A percentile compares a stretch with the other conserved stretches of the same genome.
phyloP scores from a whole-genome alignment of 2,329 filamentous ascomycete species.

The Aspergillus luchuensis region DNA sequence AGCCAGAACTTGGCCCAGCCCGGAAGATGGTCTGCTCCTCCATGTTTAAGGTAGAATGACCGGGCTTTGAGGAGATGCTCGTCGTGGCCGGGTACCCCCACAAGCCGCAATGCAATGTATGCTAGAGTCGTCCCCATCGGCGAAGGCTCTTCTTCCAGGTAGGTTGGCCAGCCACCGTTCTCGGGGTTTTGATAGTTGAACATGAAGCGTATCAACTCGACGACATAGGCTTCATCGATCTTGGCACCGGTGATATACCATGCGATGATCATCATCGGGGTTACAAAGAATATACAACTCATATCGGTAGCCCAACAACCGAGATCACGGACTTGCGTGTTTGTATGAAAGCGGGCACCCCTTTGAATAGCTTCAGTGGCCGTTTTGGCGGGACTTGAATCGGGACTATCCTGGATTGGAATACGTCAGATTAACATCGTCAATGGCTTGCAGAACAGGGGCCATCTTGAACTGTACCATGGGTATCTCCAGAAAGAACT shows the following conservation, averaged over 20 bases:
- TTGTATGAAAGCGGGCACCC: not conserved
- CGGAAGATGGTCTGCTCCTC: too few species aligned
- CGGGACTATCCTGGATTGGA: too few species aligned
- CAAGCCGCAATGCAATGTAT: constrained; percentile 11
- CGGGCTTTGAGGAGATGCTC: too few species aligned
- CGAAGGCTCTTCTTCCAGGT: not conserved
- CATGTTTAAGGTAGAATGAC: too few species aligned
- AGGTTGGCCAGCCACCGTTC: constrained; percentile 12
- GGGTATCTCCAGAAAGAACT: too few species aligned
- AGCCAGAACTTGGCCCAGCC: too few species aligned
- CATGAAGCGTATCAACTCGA: constrained; percentile 7
- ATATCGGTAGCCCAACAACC: constrained; percentile 15
- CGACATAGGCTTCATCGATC: not conserved
- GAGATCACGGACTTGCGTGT: not conserved
- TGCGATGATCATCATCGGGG: constrained; percentile 2
- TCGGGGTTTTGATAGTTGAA: not conserved
- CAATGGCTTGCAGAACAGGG: too few species aligned
- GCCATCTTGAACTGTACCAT: too few species aligned
- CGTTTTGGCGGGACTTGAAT: too few species aligned
- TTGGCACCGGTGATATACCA: constrained; percentile 12
- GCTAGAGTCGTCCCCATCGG: constrained; percentile 9
- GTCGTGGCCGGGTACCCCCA: too few species aligned
- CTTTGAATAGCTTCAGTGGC: not conserved
- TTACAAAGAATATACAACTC: constrained; percentile 14
- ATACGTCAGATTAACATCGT: too few species aligned